Conservation (phyloP, 495 filamentous ascomycete genomes). For the Neurospora sp. region DNA sequence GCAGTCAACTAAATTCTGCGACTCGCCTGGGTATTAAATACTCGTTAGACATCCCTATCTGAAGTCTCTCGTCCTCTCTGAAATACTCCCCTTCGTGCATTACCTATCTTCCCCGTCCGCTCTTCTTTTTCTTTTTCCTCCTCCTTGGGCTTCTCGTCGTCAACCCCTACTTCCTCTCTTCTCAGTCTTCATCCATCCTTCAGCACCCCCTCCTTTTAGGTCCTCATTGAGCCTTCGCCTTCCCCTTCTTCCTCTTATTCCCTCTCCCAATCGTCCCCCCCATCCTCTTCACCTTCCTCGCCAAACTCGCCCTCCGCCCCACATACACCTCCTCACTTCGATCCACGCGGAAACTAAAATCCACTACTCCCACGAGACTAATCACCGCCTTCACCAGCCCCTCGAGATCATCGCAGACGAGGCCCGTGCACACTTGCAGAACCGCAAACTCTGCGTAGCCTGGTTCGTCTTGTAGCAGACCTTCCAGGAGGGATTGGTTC, state of each 20-base stretch:
- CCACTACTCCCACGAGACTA: conserved; percentile 66
- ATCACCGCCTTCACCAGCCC: conserved; percentile 53
- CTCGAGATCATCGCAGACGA: conserved; percentile 62
- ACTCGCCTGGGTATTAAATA: no score
- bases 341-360: conserved; percentile 54
- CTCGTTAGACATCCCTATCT: no score
- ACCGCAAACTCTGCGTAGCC: conserved; percentile 77
- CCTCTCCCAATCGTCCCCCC: conserved; percentile 7
- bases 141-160: not conserved
- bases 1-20: no score
- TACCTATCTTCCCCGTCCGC: not conserved
- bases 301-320: conserved; percentile 7
- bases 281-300: not conserved
- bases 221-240: not conserved
- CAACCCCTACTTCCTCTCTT: not conserved
- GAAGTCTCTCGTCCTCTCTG: no score
- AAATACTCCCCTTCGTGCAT: not conserved
- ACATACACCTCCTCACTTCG: not conserved
- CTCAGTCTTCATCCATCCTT: not conserved
- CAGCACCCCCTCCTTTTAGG: not conserved
- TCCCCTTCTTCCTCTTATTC: not conserved
- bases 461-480: conserved; percentile 42
- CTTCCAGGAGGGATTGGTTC: not conserved
- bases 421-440: conserved; percentile 63
- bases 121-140: not conserved